Evolutionary conservation across 202 grass and related monocot species (phyloP).

Genomic region (Sporobolus alterniflorus): DNA sequence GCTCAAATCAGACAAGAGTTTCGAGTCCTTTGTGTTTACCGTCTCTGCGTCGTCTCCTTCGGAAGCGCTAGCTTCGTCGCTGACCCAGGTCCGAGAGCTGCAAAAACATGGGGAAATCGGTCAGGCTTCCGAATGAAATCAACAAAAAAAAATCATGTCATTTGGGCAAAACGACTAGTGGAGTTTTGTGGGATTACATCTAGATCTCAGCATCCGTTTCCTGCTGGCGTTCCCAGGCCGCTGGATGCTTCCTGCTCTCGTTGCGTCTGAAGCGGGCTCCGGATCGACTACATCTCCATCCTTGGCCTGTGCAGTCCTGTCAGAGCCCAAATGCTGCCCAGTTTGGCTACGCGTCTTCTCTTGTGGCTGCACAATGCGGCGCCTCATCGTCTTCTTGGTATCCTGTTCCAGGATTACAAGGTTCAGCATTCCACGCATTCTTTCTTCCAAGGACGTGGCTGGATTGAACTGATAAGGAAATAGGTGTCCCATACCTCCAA

Average conservation of each 20-base stretch:
- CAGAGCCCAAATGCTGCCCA: conserved; percentile 9
- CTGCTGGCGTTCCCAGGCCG: conserved; percentile 34
- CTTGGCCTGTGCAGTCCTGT: conserved; percentile 27
- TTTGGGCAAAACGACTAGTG: neutral
- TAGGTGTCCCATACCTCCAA: conserved; percentile 25
- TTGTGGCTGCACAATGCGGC: conserved; percentile 11
- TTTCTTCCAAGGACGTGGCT: neutral
- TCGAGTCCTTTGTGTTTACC: conserved; percentile 27
- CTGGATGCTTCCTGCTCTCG: neutral
- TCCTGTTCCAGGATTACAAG: conserved; percentile 30
- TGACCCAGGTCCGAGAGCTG: conserved; percentile 51
- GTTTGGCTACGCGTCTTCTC: conserved; percentile 22
- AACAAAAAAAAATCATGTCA: neutral
- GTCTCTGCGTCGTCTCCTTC: conserved; percentile 40
- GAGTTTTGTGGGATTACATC: conserved; percentile 43
- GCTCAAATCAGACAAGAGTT: neutral
- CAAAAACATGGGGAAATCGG: conserved; percentile 14
- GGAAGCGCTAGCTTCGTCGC: conserved; percentile 2
- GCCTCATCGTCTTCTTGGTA: conserved; percentile 36
- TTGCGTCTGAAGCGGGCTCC: conserved; percentile 30
- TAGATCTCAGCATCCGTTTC: conserved; percentile 57
- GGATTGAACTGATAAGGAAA: neutral
- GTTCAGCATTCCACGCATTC: neutral
- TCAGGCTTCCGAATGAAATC: neutral
- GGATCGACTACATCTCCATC: conserved; percentile 8